Base-by-base conservation (phyloP, 345 rosid species). In the Arabis alpina region DNA sequence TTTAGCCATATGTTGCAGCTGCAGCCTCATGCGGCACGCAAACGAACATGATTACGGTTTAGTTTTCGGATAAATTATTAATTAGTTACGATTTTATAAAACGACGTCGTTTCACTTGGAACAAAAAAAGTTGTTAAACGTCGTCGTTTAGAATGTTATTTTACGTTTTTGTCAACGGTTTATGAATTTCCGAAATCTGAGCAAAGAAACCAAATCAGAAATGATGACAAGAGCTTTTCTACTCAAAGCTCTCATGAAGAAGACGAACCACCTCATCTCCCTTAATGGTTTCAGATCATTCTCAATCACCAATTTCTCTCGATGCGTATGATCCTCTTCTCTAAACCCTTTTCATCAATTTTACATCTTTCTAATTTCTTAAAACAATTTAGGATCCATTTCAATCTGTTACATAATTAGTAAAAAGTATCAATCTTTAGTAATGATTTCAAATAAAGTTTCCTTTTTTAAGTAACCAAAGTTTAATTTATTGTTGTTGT, bases 211-310 rank as follows among this genome's bases (percentile, higher is more conserved):
- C 32, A 56, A 30, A 72, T 61, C 52, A 5, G 16, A 27, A 36
- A 51, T 15, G 24, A 74, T 66, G 77, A 66, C 62, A 50, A 66
- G 72, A 51, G 41, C 49, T 66, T 11, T 66, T 66, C 62, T 74
- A 5, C 51, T 67, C 4, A 60, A 72, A 67, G 67, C 78, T 74
- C 50, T 74, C 14, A 25, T 68, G 78, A 74, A 58, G 63, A 74
- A 59, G 19, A 52, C 53, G 44, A 36, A 7, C 10, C 2, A 8
- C 2, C 3, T 73, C 67, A 61, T 57, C 6, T 2, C 48, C 5
- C 42, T 51, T 5, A 52, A 8, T 67, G 15, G 10, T 60, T 25
- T 8, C 61, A 51, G 36, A 66, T 67, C 68, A 4, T 14, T 66
- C 55, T 58, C 67, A 32, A 41, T 66, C n/a, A 27, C 60, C 6